Evolutionary conservation across 768 basidiomycete genomes (phyloP), one percentile per base, ranked within the genome.

Genomic region (Ramaria rubella): DNA sequence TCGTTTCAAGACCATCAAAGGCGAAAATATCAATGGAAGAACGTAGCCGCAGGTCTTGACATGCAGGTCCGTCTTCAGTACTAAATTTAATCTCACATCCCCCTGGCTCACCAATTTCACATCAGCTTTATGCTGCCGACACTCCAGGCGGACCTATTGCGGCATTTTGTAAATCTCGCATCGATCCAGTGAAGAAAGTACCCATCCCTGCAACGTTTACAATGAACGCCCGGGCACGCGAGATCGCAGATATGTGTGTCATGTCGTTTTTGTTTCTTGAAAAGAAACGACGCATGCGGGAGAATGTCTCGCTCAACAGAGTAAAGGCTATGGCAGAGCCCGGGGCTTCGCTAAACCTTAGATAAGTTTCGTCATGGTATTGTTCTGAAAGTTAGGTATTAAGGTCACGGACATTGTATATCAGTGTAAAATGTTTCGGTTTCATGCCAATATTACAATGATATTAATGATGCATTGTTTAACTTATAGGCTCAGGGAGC

Each of bases 251-350:
- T 46, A 57, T 71, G 4, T 69, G 71, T 24, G 69, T 77, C 7
- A 58, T 74, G 12, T 74, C 74, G 3, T 75, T 77, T 62, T 61
- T 75, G 26, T 67, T 75, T 38, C 69, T 77, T 23, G 75, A 78
- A 65, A 75, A 73, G 58, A 64, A 59, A 14, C 65, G 73, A 24
- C 62, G 75, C 31, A 61, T 60, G 42, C 63, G 58, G 15, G 74
- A 75, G 43, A 63, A n/a, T n/a, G n/a, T n/a, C n/a, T n/a, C n/a
- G n/a, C n/a, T n/a, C n/a, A n/a, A 46, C 6, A 64, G 70, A 19
- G 62, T 61, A 48, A 58, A 59, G 61, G 60, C 56, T 44, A 45
- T 36, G 29, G 61, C 61, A 4, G 65, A 65, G 7, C n/a, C 3
- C 40, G 4, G 36, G 36, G n/a, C 5, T 21, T 21, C 4, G 2